Evolutionary conservation across 1,284 basidiomycete genomes (phyloP), one percentile per base, ranked within the genome.

Genomic region (Neotropicomus parvogracilis): DNA sequence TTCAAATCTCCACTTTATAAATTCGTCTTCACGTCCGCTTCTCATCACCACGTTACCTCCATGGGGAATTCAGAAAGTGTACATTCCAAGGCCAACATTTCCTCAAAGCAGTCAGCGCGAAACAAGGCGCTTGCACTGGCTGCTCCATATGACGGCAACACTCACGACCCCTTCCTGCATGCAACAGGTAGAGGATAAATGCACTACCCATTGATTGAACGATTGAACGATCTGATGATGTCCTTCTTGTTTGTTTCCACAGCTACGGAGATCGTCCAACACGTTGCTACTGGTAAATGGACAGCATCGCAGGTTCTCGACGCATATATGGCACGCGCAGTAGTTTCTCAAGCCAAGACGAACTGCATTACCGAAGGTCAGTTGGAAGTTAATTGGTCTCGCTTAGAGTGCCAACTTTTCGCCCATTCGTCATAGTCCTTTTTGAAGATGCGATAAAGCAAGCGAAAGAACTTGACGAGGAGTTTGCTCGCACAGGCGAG

Each of bases 331-430:
- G 71, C 79, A 1, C 78, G 81, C 6, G 81, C 90, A 1, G 74
- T 71, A 1, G 65, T 75, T 27, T 84, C 85, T 1, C 88, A 94
- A 26, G 67, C 70, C 37, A 68, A 70, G 35, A 85, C 83, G 6
- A 93, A 92, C 59, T 88, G 85, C 61, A 58, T 91, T 20, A 92
- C 89, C 3, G 91, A 93, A 74, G 76, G 86, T 85, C 49, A 19
- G 57, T 56, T 21, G 1, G 9, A 39, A 31, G 7, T 8, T 6
- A 33, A 13, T 19, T 2, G 2, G 3, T 21, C 6, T 9, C 8
- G 9, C 11, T 36, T 29, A 4, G 5, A 10, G 9, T 41, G 1
- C 39, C 12, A 29, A 53, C 16, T 16, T 2, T 19, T 16, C 1
- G 16, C 26, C n/a, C 12, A 10, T 33, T 4, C 39, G 2, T 35